phyloP scores from a whole-genome alignment of 495 filamentous ascomycete species.

The Podospora comata region DNA sequence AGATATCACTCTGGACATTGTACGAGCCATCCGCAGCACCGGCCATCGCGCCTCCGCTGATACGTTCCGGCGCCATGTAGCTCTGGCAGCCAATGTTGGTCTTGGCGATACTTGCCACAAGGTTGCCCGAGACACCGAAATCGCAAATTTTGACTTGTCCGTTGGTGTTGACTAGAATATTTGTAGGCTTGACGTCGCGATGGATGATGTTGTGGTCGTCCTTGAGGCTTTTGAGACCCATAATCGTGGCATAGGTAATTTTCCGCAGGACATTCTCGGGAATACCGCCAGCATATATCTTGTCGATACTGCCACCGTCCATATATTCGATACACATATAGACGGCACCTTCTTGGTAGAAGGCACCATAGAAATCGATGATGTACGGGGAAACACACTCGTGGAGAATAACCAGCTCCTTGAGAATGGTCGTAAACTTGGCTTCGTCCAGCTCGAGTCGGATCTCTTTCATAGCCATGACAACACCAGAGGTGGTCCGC shows the following conservation, averaged over 20 bases:
- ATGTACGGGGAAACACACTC: conserved; percentile 93
- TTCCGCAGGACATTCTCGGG: conserved; percentile 87
- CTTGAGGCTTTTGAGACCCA: conserved; percentile 89
- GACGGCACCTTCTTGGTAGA: conserved; percentile 98
- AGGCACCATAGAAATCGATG: conserved; percentile 97
- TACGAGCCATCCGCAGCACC: conserved; percentile 78
- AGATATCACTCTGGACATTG: conserved; percentile 97
- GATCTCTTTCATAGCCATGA: conserved; percentile 99
- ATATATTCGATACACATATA: conserved; percentile 99
- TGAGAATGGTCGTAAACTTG: conserved; percentile 96
- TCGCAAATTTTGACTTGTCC: conserved; percentile 98
- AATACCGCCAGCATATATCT: conserved; percentile 89
- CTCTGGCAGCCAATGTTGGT: conserved; percentile 99
- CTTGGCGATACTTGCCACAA: conserved; percentile 96
- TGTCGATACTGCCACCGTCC: conserved; percentile 99
- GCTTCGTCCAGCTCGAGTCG: conserved; percentile 93
- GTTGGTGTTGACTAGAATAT: conserved; percentile 84
- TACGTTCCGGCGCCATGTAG: conserved; percentile 98
- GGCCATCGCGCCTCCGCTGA: conserved; percentile 77
- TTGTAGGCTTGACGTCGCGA: conserved; percentile 97
- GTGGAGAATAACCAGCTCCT: conserved; percentile 95
- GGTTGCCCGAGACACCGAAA: conserved; percentile 94
- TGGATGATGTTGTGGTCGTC: conserved; percentile 99
- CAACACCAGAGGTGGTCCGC: conserved; percentile 55
- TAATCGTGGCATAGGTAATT: conserved; percentile 83